Percentiles rank a stretch among this genome's conserved stretches.
Evolutionary conservation across 1,284 basidiomycete species (phyloP).

Genomic region (Cerrena zonata): DNA sequence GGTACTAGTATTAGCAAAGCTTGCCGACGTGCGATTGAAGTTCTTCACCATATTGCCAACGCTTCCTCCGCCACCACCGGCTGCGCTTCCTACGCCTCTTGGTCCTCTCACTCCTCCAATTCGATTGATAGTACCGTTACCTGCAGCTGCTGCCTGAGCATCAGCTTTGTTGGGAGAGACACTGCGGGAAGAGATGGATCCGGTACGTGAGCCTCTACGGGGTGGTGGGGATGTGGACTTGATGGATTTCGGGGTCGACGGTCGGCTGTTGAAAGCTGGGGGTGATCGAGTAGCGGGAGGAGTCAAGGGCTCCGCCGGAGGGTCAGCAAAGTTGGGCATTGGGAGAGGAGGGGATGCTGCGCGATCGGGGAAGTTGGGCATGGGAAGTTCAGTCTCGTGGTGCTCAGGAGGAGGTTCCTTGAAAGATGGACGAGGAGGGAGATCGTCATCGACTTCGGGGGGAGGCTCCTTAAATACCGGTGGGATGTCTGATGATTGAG

Average conservation of each 20-base stretch:
- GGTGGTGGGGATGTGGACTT: constrained; percentile 14
- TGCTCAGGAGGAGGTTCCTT: constrained; percentile 41
- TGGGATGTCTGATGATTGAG: constrained; percentile 22
- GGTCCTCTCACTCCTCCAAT: constrained; percentile 48
- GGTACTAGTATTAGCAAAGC: constrained; percentile 2
- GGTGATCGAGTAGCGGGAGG: constrained; percentile 33
- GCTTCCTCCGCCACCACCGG: constrained; percentile 30
- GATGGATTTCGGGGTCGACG: constrained; percentile 27
- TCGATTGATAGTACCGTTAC: constrained; percentile 31
- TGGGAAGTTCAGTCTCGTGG: constrained; percentile 26
- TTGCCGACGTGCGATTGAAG: constrained; percentile 42
- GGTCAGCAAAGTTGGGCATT: constrained; percentile 22
- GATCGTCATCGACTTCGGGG: constrained; percentile 33
- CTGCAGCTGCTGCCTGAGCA: constrained; percentile 33
- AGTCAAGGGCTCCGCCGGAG: constrained; percentile 25
- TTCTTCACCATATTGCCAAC: constrained; percentile 53
- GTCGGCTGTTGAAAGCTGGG: constrained; percentile 40
- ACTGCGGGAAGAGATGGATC: constrained; percentile 16
- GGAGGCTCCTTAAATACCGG: constrained; percentile 36
- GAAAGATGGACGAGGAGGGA: constrained; percentile 44
- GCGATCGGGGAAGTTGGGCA: constrained; percentile 35
- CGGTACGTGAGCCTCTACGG: constrained; percentile 4
- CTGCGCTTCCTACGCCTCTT: constrained; percentile 41
- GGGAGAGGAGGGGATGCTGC: constrained; percentile 11
- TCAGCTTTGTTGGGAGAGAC: constrained; percentile 18